Evolutionary conservation across 805 yeast genomes (phyloP), one percentile per base, ranked within the genome.

Genomic region (Candida nanaspora): DNA sequence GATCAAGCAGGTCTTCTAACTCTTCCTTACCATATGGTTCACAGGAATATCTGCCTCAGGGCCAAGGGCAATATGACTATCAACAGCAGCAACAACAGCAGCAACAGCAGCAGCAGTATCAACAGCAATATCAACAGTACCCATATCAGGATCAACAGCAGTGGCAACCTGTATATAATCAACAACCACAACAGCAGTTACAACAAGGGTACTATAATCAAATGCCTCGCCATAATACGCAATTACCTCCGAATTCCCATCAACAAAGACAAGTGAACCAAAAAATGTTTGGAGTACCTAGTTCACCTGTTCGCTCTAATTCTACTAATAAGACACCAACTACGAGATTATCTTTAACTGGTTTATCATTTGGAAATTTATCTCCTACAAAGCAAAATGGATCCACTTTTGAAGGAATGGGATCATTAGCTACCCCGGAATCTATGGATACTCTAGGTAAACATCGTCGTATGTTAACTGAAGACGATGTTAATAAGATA

Each of bases 281-380:
- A 18, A 16, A 3, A 10, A 31, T 28, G 19, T 15, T 32, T 27
- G 44, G 39, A 2, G 34, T 35, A 5, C 40, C 41, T 6, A 33
- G 38, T 19, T 37, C 45, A 20, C 41, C 45, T 1, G 14, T 33
- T 14, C 46, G 61, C 3, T 15, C 8, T 11, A 31, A 16, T 8
- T 31, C 34, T 8, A 16, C 8, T 15, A 18, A 6, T 14, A 29
- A 23, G 27, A 23, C 27, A n/a, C 27, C 27, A 23, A 23, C 7
- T 23, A 7, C 16, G 4, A 43, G 59, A 26, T 10, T 50, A 4
- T 55, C 63, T 1, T 44, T 57, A 31, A 50, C 58, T 2, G 51
- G 58, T 1, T 41, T 57, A 5, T 50, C 55, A 3, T 53, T 47
- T 33, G 7, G 21, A 4, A 15, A 26, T 18, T 4, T 35, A 11